Evolutionary conservation across 2,329 filamentous ascomycete species (phyloP), one percentile per base, ranked within the genome.

Genomic region (Calonectria crousiana): DNA sequence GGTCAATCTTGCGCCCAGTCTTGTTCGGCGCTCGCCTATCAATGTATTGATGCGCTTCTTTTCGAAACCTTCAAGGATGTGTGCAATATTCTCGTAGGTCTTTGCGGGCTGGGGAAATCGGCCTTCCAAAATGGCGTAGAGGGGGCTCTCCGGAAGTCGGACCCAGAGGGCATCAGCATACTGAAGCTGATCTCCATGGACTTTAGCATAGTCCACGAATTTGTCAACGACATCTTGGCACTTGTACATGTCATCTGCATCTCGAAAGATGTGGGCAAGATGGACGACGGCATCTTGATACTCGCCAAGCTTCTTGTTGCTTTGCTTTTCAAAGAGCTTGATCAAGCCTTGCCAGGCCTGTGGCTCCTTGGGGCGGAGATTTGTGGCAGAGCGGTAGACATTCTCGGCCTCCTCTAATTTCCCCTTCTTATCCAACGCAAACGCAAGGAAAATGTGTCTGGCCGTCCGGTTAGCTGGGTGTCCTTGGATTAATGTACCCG

Each of bases 271-370:
- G 69, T 93, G 89, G 10, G 95, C 95, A 56, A 98, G 88, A 74
- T 90, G 92, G 72, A 95, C 84, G 2, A 93, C 93, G 1, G 94
- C 94, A 58, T 92, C 87, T 62, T 94, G 93, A 81, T 98, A 98
- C 64, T 93, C 90, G 69, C 91, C 89, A 18, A 98, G 86, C 80
- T 93, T 94, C 69, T 90, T 89, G 36, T 87, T 84, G 20, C 91
- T 93, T 81, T 95, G 94, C 79, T 92, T 93, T 85, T 98, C 95
- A 82, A 95, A 98, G 36, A 98, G 85, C 81, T 93, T 94, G 83
- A 97, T 90, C 58, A 99, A 88, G 1, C 97, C 97, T 83, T 98
- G 94, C 95, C 95, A 98, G 77, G 94, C 94, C 80, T 96, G 94
- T n/a, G 92, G 87, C 78, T 98, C 95, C 23, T 91, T 88, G 0